Base-by-base conservation (phyloP, 1,284 basidiomycete genomes). In the Leucoagaricus sp. region DNA sequence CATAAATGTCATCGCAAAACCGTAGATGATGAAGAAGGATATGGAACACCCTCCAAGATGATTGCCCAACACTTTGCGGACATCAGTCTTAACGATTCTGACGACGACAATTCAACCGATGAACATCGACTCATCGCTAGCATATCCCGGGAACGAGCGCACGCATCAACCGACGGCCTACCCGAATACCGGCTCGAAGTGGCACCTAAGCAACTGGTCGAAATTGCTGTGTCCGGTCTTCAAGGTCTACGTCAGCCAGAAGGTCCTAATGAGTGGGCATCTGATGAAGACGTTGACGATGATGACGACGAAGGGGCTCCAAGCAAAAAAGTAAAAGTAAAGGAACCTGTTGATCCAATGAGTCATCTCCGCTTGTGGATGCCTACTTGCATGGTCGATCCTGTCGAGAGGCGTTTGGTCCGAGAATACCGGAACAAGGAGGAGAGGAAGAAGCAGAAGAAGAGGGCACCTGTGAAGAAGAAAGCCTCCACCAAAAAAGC, bases 131-230 rank as follows among this genome's bases (percentile, higher is more conserved):
- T 78, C 4, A 72, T 80, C 31, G 55, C 76, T 38, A 75, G 73
- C 58, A 73, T 78, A 19, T 73, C 74, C 58, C 76, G 70, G 52
- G 67, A 64, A 57, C 72, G 70, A 52, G 70, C 56, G 50, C 90
- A 93, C 63, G 75, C 76, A 1, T 90, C 83, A 2, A 92, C 89
- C 0, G 89, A 91, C 63, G 72, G 75, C 9, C 69, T 87, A 2
- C 75, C 84, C 31, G 90, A 93, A 67, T 91, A 90, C 61, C 86
- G 90, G 4, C 71, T 93, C 17, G 86, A 90, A 65, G 74, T 93
- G 42, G 78, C 81, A 6, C 90, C 90, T 0, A 73, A 75, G 2
- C 76, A 81, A 52, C 77, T 93, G 12, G 88, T 90, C 2, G 73
- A 72, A 2, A 72, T 89, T 0, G 80, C 86, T 8, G 82, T 84